Conservation (phyloP, 139 green algal genomes). For the Micromonas pusilla region DNA sequence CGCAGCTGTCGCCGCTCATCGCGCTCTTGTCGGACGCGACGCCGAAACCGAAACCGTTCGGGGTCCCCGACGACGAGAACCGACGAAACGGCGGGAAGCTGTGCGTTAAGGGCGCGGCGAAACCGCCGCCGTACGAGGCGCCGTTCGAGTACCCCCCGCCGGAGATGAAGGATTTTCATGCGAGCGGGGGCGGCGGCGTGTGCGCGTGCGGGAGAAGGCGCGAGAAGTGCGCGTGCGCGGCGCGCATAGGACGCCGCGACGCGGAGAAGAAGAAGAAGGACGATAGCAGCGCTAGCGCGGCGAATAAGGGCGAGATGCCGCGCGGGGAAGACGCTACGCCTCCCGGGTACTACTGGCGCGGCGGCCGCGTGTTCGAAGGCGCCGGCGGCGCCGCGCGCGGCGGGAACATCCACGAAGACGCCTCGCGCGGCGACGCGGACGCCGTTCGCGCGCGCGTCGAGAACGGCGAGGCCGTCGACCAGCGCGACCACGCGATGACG, state of each 20-base stretch:
- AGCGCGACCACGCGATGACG: neutral
- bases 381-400: too few species aligned
- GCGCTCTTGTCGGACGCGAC: too few species aligned
- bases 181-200: neutral
- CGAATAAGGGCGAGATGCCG: too few species aligned
- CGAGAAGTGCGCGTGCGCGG: neutral
- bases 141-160: neutral
- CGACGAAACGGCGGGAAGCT: too few species aligned
- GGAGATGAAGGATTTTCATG: neutral
- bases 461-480: neutral
- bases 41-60: neutral
- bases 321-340: too few species aligned
- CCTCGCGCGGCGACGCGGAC: neutral
- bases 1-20: neutral
- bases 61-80: too few species aligned
- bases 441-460: neutral
- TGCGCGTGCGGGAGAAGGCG: neutral
- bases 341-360: neutral
- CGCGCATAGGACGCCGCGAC: too few species aligned
- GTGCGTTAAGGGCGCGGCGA: neutral
- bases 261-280: too few species aligned
- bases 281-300: too few species aligned
- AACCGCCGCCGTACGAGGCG: neutral
- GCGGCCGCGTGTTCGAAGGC: neutral
- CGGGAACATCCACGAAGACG: neutral